Evolutionary conservation across 169 alveolate genomes (phyloP), one percentile per base, ranked within the genome.

Genomic region (Cryptosporidium sp.): DNA sequence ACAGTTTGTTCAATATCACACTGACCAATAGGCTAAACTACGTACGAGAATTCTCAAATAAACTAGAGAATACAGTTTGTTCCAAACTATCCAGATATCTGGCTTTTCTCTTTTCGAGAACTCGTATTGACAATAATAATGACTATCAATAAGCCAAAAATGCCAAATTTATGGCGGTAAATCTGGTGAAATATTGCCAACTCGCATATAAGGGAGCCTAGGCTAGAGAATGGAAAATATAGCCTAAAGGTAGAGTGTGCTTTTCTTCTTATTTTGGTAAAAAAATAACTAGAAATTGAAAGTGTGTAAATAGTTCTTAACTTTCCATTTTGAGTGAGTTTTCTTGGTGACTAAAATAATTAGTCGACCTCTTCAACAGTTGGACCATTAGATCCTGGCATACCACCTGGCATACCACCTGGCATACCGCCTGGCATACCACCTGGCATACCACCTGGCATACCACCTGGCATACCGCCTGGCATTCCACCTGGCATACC

Each of bases 291-390:
- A 10, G 56, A 48, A 48, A 48, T 48, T 48, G 56, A 48, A 48
- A 48, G 56, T 14, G 21, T 14, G 56, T 48, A 48, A 48, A 48
- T 48, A 12, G 56, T 48, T 21, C 23, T 48, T 48, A 2, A 48
- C 18, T 48, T 3, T 14, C 18, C 7, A 14, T 14, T 48, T 12
- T 14, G 21, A 42, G 10, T 42, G 48, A 37, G 44, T 7, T 9
- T 48, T 16, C 0, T 8, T 14, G 18, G 21, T 48, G 7, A 48
- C 56, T 12, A 48, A 14, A 48, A 48, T 14, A 18, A 33, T 85
- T 93, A 96, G 93, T 96, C 98, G 61, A 96, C 98, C 91, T 96
- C 97, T 93, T 96, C 98, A 21, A 96, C 97, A 60, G 98, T 96
- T 53, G 98, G 98, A 56, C 97, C 97, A 60, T 93, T 85, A 23